Conservation (phyloP, 495 filamentous ascomycete species). For the Filosporella fistucella region DNA sequence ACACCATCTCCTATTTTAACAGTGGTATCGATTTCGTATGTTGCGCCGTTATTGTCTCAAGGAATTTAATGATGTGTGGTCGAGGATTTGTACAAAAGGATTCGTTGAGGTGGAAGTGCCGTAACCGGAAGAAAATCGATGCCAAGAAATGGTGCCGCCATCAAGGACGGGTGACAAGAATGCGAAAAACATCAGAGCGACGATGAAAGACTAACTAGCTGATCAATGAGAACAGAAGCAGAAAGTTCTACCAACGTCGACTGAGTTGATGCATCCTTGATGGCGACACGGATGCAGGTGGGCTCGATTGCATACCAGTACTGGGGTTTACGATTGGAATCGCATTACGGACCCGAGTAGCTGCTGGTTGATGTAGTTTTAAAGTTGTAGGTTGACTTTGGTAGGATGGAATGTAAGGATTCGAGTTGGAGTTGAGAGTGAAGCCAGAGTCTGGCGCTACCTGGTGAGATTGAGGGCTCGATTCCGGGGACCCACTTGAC, state of each 20-base stretch:
- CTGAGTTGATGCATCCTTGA: conserved; percentile 69
- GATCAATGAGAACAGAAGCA: conserved; percentile 16
- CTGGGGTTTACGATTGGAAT: conserved; percentile 98
- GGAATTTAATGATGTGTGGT: conserved; percentile 14
- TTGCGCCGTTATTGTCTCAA: conserved; percentile 22
- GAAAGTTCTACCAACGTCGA: conserved; percentile 43
- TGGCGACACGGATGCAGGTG: conserved; percentile 85
- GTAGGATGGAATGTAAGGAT: conserved; percentile 62
- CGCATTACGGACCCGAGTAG: conserved; percentile 85
- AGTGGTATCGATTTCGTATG: conserved; percentile 26
- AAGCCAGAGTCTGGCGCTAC: conserved; percentile 62
- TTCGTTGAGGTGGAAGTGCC: conserved; percentile 25
- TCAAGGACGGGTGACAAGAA: conserved; percentile 17
- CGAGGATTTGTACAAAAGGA: conserved; percentile 25
- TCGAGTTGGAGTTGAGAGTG: conserved; percentile 72
- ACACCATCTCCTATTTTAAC: conserved; percentile 22
- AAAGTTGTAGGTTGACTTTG: conserved; percentile 49
- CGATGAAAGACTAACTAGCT: conserved; percentile 14
- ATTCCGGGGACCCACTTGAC: conserved; percentile 88
- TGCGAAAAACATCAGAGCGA: conserved; percentile 23
- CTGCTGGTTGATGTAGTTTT: conserved; percentile 82
- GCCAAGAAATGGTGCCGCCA: conserved; percentile 19
- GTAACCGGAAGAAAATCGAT: conserved; percentile 22
- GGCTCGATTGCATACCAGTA: conserved; percentile 87
- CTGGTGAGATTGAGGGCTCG: conserved; percentile 75